These are phyloP conservation scores for Papiliotrema fonsecae DNA, from an alignment of 1,284 basidiomycete genomes.

Conservation along the genomic window DNA sequence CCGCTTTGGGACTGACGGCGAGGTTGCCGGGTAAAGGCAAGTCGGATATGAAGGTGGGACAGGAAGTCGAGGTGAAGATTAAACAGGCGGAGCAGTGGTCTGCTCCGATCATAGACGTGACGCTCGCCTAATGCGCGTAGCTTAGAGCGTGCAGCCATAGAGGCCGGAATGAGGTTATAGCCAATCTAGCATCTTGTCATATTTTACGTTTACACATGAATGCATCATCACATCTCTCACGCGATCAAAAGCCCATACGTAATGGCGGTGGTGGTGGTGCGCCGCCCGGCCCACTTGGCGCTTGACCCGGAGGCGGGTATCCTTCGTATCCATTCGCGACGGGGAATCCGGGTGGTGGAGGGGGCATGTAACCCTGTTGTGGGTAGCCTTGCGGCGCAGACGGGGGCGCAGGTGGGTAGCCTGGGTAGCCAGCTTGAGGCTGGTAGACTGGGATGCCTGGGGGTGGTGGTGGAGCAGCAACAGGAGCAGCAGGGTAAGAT, in stretches of 20 bases:
- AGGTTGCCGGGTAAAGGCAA: slow-evolving; percentile 8
- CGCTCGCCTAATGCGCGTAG: slow-evolving; percentile 3
- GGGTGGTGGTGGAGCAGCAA: slow-evolving; percentile 37
- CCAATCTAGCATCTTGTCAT: not conserved
- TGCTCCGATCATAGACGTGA: slow-evolving; percentile 15
- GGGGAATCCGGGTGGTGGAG: slow-evolving; percentile 23
- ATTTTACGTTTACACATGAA: not conserved
- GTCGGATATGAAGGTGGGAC: slow-evolving; percentile 16
- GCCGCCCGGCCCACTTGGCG: no score
- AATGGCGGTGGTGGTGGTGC: slow-evolving; percentile 40
- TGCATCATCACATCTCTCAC: not conserved
- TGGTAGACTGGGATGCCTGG: slow-evolving; percentile 26
- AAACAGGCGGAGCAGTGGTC: slow-evolving; percentile 19
- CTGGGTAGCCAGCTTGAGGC: slow-evolving; percentile 48
- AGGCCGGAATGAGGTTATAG: not conserved
- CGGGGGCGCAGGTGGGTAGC: slow-evolving; percentile 52
- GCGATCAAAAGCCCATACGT: slow-evolving; percentile 35
- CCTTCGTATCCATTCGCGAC: slow-evolving; percentile 19
- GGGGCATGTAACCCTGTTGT: slow-evolving; percentile 17
- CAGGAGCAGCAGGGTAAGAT: slow-evolving; percentile 41
- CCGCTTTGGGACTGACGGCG: slow-evolving; percentile 14
- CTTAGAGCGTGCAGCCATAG: not conserved
- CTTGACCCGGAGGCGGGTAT: slow-evolving; percentile 15
- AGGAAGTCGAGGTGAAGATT: slow-evolving; percentile 25
- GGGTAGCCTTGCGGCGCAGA: slow-evolving; percentile 16